phyloP scores from a whole-genome alignment of 2,329 filamentous ascomycete genomes.

The Claviceps citrina region DNA sequence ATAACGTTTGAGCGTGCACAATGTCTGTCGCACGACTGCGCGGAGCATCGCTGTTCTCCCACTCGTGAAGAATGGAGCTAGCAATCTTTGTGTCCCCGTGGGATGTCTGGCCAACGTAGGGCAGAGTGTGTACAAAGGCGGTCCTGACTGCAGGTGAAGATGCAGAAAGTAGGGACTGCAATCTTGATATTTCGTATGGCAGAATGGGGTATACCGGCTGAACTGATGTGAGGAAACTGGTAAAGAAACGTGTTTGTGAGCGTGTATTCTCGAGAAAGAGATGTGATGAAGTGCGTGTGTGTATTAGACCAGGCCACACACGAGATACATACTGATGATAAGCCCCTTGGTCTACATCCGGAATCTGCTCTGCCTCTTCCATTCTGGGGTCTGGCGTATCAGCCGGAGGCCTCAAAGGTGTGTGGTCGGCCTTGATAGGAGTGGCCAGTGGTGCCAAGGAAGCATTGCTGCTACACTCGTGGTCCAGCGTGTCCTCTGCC shows the following conservation, averaged over 20 bases:
- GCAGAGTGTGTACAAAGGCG: conserved; percentile 49
- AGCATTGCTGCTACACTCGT: conserved; percentile 23
- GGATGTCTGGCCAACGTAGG: conserved; percentile 32
- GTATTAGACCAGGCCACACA: not conserved
- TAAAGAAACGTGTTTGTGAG: not conserved
- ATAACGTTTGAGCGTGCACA: conserved; percentile 49
- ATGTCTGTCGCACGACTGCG: conserved; percentile 29
- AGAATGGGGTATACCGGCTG: conserved; percentile 55
- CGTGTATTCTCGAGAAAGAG: not conserved
- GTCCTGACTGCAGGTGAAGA: conserved; percentile 42
- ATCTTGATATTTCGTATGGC: conserved; percentile 37
- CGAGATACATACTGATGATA: conserved; percentile 28
- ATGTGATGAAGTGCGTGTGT: not conserved
- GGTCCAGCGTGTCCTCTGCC: conserved; percentile 17
- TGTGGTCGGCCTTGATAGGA: conserved; percentile 22
- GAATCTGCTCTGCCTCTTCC: conserved; percentile 5
- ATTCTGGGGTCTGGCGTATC: conserved; percentile 22
- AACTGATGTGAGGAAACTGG: conserved; percentile 46
- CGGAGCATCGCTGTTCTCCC: conserved; percentile 29
- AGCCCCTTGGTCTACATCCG: conserved; percentile 25
- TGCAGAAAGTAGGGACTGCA: conserved; percentile 39
- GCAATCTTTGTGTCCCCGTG: conserved; percentile 29
- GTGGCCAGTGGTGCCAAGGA: conserved; percentile 32
- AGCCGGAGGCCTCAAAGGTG: conserved; percentile 21
- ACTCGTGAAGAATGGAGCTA: conserved; percentile 33